These are phyloP conservation scores for Oryza australiensis DNA, from an alignment of 176 grass and related monocot species.

Conservation along the genomic window DNA sequence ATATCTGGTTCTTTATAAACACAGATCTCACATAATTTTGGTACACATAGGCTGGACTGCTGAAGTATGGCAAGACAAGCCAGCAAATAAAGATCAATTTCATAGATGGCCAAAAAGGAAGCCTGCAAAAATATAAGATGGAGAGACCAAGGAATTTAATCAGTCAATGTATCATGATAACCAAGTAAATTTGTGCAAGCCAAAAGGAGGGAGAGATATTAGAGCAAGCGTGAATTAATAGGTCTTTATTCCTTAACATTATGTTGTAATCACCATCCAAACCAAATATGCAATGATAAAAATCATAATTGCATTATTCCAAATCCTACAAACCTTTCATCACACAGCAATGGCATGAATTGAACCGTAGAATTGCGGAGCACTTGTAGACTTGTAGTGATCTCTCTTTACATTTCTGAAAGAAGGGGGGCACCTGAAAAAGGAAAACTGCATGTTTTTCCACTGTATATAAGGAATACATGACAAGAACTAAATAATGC, in stretches of 20 bases:
- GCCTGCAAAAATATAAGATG: conserved; percentile 45
- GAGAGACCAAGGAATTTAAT: neutral
- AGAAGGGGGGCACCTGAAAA: too few relatives aligned
- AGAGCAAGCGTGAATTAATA: neutral
- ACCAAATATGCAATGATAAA: neutral
- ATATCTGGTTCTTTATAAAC: conserved; percentile 52
- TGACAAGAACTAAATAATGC: too few relatives aligned
- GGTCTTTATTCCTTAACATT: neutral
- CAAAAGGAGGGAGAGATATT: neutral
- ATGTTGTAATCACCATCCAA: conserved; percentile 11
- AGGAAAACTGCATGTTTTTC: too few relatives aligned
- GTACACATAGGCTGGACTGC: conserved; percentile 70
- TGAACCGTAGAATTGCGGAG: neutral
- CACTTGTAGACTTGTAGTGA: too few relatives aligned
- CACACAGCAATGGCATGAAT: neutral
- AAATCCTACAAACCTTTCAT: neutral
- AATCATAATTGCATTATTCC: neutral
- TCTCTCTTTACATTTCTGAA: too few relatives aligned
- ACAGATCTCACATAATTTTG: conserved; percentile 58
- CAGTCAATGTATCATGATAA: neutral
- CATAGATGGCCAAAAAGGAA: conserved; percentile 68
- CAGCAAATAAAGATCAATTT: conserved; percentile 73
- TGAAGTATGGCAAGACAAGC: conserved; percentile 82
- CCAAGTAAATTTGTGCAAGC: neutral
- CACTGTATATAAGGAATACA: too few relatives aligned